phyloP scores from a whole-genome alignment of 371 early-diverging fungal genomes.

The Funneliformis caledonium region DNA sequence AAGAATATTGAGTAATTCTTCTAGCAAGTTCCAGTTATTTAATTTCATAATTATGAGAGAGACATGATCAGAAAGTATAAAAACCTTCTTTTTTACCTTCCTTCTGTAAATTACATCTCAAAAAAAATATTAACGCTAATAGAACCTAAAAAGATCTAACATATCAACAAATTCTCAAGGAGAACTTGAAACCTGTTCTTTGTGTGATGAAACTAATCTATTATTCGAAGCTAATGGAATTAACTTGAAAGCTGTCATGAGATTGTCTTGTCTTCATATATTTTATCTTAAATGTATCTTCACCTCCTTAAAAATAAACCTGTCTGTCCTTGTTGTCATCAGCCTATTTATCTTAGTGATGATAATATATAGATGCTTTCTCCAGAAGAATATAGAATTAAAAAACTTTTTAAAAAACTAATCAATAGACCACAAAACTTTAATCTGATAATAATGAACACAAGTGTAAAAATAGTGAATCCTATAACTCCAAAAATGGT shows the following conservation, averaged over 20 bases:
- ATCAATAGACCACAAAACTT: background rate
- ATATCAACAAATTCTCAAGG: background rate
- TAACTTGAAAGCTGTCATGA: too few relatives aligned
- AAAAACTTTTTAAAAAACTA: conserved; percentile 31
- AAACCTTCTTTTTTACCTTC: background rate
- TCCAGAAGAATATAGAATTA: background rate
- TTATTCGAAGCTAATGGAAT: too few relatives aligned
- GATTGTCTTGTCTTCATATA: too few relatives aligned
- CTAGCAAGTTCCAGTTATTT: too few relatives aligned
- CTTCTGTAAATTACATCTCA: background rate
- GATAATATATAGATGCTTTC: background rate
- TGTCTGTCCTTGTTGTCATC: conserved; percentile 3
- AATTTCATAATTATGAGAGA: too few relatives aligned
- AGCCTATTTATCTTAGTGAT: background rate
- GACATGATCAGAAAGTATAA: too few relatives aligned
- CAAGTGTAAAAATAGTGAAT: background rate
- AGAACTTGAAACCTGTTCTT: conserved; percentile 1
- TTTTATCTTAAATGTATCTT: too few relatives aligned
- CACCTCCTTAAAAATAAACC: too few relatives aligned
- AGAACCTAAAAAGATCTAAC: background rate
- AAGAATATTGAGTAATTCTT: too few relatives aligned
- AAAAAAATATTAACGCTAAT: background rate
- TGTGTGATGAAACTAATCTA: background rate
- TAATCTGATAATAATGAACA: background rate
- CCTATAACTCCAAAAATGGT: conserved; percentile 9